These are phyloP conservation scores for Tetrahymena thermophila DNA, from an alignment of 73 alveolate genomes.

Conservation along the genomic window DNA sequence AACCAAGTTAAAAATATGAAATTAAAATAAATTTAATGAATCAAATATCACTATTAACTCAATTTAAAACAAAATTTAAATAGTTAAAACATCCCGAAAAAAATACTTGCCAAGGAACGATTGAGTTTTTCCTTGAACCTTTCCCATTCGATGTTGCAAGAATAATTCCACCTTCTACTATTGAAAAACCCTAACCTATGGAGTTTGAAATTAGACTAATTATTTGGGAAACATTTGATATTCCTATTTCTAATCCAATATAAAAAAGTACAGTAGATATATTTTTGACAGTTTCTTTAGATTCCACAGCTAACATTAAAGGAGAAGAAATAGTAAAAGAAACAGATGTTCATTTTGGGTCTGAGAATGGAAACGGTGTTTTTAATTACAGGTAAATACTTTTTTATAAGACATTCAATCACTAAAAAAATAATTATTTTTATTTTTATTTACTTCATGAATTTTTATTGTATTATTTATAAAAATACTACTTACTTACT, in stretches of 20 bases:
- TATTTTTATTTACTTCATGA: too few relatives aligned
- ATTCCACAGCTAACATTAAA: slow-evolving; percentile 82
- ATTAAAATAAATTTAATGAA: too few relatives aligned
- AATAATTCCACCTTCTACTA: slow-evolving; percentile 60
- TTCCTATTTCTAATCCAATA: slow-evolving; percentile 64
- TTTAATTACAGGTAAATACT: slow-evolving; percentile 81
- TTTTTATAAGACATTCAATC: too few relatives aligned
- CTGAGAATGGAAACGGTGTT: slow-evolving; percentile 89
- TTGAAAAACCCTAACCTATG: slow-evolving; percentile 68
- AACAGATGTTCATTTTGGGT: slow-evolving; percentile 92
- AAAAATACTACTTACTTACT: too few relatives aligned
- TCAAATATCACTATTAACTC: too few relatives aligned
- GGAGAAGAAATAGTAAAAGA: slow-evolving; percentile 64
- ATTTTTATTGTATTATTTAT: too few relatives aligned
- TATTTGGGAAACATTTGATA: slow-evolving; percentile 91
- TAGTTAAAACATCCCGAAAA: slow-evolving; percentile 35
- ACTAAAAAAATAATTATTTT: too few relatives aligned
- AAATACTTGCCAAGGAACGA: slow-evolving; percentile 84
- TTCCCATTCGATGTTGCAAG: slow-evolving; percentile 73
- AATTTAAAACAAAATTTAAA: background rate
- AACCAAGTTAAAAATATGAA: too few relatives aligned
- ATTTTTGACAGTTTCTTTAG: slow-evolving; percentile 71
- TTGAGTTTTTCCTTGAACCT: slow-evolving; percentile 85
- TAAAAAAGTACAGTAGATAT: slow-evolving; percentile 82
- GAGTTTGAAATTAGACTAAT: slow-evolving; percentile 90